Evolutionary conservation across 176 grass and related monocot genomes (phyloP), one percentile per base, ranked within the genome.

Genomic region (Carex cristatella): DNA sequence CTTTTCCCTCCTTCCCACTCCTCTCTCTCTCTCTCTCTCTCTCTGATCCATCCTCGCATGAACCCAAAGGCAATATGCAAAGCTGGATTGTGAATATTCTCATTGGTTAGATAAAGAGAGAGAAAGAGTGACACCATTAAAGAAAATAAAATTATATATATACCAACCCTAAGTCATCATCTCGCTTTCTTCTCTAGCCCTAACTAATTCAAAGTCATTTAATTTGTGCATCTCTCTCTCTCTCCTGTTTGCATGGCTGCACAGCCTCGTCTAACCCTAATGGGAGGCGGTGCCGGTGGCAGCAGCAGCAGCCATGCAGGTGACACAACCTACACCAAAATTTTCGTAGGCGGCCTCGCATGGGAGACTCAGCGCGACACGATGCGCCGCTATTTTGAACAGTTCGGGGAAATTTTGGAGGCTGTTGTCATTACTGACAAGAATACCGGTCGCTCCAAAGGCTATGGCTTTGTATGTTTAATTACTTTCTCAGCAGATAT

Each of bases 391-490:
- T 89, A 90, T 62, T 92, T 92, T 62, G 79, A 92, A 64, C 87
- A 86, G 82, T 92, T 92, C 27, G 91, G 88, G 33, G 88, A 92
- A 51, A 86, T 92, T 69, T 37, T 80, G 6, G 91, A 90, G 85
- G 91, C 88, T 68, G 88, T 92, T 62, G 83, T 92, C 70, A 92
- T 92, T 84, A 85, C 85, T 54, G 91, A 92, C 60, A 92, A 89
- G 87, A 89, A 92, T 75, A 92, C 88, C 12, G 88, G 91, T 67
- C 88, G 91, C 65, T 92, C 91, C 55, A 87, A 85, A 65, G 91
- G 91, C 61, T 92, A 92, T 75, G 91, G 91, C 28, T 92, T 92
- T 19, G 91, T 92, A 87, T 9, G 85, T 79, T 31, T 60, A 35
- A 10, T 27, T 78, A 37, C 27, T 28, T 78, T 32, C 65, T 81